A percentile compares a stretch with the other conserved stretches of the same genome.
These are phyloP conservation scores for Xylaria polymorpha DNA, from an alignment of 2,329 filamentous ascomycete genomes.

Conservation along the genomic window DNA sequence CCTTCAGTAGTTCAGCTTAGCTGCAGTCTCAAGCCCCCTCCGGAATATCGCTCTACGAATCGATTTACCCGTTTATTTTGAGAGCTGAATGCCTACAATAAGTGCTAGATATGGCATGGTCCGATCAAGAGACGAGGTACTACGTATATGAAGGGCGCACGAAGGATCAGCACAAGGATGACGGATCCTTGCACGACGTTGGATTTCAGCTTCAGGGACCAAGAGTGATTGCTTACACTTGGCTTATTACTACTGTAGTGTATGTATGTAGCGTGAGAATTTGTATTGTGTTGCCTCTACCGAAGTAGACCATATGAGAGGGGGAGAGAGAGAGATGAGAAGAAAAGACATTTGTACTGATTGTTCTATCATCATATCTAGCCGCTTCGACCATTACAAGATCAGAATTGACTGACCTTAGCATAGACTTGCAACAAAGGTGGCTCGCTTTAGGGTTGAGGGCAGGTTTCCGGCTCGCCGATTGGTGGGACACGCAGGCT, in stretches of 20 bases:
- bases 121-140: background rate
- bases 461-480: background rate
- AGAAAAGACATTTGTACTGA: background rate
- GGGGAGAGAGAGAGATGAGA: background rate
- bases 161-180: slow-evolving; percentile 31
- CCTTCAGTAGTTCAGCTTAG: background rate
- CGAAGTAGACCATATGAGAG: background rate
- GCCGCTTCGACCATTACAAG: background rate
- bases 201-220: slow-evolving; percentile 22
- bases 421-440: slow-evolving; percentile 24
- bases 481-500: slow-evolving; percentile 20
- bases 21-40: background rate
- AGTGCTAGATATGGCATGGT: background rate
- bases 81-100: background rate
- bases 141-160: background rate
- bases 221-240: slow-evolving; percentile 17
- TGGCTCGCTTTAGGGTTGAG: slow-evolving; percentile 16
- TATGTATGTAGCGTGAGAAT: slow-evolving; percentile 1
- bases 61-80: background rate
- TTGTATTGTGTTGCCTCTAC: background rate
- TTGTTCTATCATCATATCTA: background rate
- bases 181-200: slow-evolving; percentile 14
- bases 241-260: slow-evolving; percentile 24
- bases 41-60: background rate
- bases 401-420: background rate